Evolutionary conservation across 768 basidiomycete genomes (phyloP).

Genomic region (Macrocybe gigantea): DNA sequence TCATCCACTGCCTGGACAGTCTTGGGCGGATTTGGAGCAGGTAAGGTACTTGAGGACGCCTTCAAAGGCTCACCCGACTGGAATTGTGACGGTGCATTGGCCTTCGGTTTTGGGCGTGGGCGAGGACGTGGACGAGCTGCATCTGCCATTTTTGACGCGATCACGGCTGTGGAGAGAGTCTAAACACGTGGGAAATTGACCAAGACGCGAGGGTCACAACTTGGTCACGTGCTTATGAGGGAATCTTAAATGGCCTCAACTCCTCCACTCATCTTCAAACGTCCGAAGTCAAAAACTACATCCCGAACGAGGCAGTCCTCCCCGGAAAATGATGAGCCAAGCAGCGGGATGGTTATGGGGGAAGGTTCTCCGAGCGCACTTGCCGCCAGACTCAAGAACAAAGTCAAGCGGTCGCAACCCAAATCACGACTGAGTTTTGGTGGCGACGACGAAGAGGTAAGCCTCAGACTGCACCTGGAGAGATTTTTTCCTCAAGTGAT

Average conservation of each 20-base stretch:
- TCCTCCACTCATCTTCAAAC: constrained; percentile 44
- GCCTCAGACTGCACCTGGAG: constrained; percentile 14
- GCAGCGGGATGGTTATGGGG: constrained; percentile 20
- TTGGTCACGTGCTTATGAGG: constrained; percentile 26
- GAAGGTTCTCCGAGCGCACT: constrained; percentile 56
- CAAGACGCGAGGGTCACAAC: constrained; percentile 18
- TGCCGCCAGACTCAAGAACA: constrained; percentile 66
- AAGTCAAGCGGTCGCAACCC: constrained; percentile 57
- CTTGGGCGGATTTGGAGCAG: constrained; percentile 7
- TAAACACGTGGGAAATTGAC: constrained; percentile 33
- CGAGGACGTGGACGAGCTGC: constrained; percentile 22
- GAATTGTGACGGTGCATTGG: constrained; percentile 12
- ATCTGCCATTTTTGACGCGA: constrained; percentile 26
- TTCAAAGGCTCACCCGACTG: not conserved
- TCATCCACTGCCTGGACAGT: constrained; percentile 39
- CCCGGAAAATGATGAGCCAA: constrained; percentile 25
- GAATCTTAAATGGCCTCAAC: constrained; percentile 31
- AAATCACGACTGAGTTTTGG: constrained; percentile 78
- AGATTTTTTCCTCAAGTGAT: constrained; percentile 19
- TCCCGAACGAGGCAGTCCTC: constrained; percentile 34
- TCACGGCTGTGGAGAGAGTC: constrained; percentile 9
- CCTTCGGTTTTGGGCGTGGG: constrained; percentile 54
- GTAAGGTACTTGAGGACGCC: constrained; percentile 15
- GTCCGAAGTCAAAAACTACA: constrained; percentile 37
- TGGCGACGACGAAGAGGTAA: constrained; percentile 56